phyloP scores from a whole-genome alignment of 164 flowering plant genomes.

The Macadamia integrifolia region DNA sequence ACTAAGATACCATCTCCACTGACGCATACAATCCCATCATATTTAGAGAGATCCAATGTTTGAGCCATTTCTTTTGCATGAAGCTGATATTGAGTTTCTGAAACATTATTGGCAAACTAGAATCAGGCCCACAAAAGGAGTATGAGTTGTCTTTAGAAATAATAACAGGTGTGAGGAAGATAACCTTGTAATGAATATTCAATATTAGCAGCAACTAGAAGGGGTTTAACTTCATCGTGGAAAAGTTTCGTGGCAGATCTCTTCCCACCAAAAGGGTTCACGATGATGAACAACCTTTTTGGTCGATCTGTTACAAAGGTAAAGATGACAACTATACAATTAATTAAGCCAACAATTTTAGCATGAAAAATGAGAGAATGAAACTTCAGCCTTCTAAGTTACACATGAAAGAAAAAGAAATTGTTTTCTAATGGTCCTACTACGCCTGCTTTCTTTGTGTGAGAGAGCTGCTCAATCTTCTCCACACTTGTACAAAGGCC shows the following conservation, averaged over 20 bases:
- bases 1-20: slow-evolving; percentile 96
- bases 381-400: too few relatives aligned
- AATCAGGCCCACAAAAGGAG: background rate
- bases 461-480: too few relatives aligned
- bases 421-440: too few relatives aligned
- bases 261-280: slow-evolving; percentile 92
- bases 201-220: slow-evolving; percentile 71
- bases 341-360: background rate
- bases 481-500: too few relatives aligned
- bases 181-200: slow-evolving; percentile 66
- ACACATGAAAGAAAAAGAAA: too few relatives aligned
- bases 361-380: background rate
- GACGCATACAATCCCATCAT: slow-evolving; percentile 91
- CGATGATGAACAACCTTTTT: slow-evolving; percentile 62
- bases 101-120: background rate
- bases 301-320: slow-evolving; percentile 57
- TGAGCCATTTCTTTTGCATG: slow-evolving; percentile 79
- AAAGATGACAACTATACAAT: background rate
- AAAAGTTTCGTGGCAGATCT: slow-evolving; percentile 62
- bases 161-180: background rate
- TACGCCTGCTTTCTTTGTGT: too few relatives aligned
- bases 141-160: background rate
- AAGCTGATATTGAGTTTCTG: slow-evolving; percentile 83
- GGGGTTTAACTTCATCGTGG: slow-evolving; percentile 52
- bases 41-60: slow-evolving; percentile 59